These are phyloP conservation scores for Taphrina populina DNA, from an alignment of 1,139 yeast genomes.

Conservation along the genomic window DNA sequence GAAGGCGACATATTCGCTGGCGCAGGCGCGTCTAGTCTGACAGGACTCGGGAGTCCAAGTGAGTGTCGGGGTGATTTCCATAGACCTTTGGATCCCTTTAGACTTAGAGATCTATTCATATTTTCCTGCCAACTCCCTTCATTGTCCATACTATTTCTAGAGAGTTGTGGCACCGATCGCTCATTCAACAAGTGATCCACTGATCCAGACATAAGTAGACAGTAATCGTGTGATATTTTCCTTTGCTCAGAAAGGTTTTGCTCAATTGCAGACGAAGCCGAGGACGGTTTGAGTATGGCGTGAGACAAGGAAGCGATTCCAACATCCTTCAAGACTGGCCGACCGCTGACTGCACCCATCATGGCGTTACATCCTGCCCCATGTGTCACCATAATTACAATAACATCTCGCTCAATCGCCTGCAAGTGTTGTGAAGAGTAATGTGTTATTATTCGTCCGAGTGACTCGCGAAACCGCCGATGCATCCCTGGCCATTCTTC, in stretches of 20 bases:
- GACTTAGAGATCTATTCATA: constrained; percentile 1
- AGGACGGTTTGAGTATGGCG: constrained; percentile 39
- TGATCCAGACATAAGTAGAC: constrained; percentile 5
- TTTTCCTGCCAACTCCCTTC: constrained; percentile 15
- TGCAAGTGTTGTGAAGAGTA: constrained; percentile 38
- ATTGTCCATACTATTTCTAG: neutral
- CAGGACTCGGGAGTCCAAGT: neutral
- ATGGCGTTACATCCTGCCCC: constrained; percentile 49
- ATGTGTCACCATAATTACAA: constrained; percentile 47
- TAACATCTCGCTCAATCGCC: constrained; percentile 33
- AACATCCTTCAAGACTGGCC: constrained; percentile 45
- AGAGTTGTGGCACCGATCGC: neutral
- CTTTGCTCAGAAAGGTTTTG: neutral
- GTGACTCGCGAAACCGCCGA: constrained; percentile 43
- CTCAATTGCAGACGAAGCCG: neutral
- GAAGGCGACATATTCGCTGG: too few relatives aligned
- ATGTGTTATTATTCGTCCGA: constrained; percentile 40
- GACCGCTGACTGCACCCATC: constrained; percentile 44
- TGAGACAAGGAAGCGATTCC: constrained; percentile 44
- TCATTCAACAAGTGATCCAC: neutral
- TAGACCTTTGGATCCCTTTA: constrained; percentile 1
- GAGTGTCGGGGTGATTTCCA: constrained; percentile 7
- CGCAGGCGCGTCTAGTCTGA: neutral
- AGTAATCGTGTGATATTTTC: constrained; percentile 19
- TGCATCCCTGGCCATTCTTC: constrained; percentile 48